Conservation (phyloP, 345 rosid genomes). For the Citrus inodora region DNA sequence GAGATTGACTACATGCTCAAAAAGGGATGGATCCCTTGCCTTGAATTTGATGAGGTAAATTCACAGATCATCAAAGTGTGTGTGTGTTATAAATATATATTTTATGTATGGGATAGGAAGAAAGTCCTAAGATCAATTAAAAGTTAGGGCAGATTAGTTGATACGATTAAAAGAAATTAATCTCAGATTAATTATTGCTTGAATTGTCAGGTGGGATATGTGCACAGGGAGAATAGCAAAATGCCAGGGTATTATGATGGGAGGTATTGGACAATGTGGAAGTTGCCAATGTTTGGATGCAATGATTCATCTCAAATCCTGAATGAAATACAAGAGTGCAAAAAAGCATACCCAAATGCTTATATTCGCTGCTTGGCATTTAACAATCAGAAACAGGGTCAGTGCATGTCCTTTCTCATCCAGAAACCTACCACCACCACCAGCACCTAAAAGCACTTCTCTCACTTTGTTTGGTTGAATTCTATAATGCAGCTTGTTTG, state of each 20-base stretch:
- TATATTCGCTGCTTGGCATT: constrained; percentile 56
- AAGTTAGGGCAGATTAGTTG: not conserved
- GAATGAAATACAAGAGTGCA: constrained; percentile 45
- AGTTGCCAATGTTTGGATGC: constrained; percentile 80
- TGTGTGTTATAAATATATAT: too few relatives aligned
- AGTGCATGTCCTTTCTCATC: constrained; percentile 67
- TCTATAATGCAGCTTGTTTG: not conserved
- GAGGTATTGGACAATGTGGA: constrained; percentile 76
- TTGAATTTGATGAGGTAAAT: constrained; percentile 67
- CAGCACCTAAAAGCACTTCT: not conserved
- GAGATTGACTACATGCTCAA: constrained; percentile 62
- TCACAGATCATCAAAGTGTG: not conserved
- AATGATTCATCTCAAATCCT: constrained; percentile 53
- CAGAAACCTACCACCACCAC: constrained; percentile 34
- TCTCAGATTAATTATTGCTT: not conserved
- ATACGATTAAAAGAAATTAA: not conserved
- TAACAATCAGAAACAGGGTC: constrained; percentile 43
- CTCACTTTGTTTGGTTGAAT: not conserved
- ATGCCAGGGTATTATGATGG: constrained; percentile 73
- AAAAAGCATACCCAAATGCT: constrained; percentile 45
- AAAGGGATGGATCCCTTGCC: constrained; percentile 70
- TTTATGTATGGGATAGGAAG: too few relatives aligned
- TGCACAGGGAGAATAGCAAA: constrained; percentile 45
- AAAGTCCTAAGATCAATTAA: not conserved
- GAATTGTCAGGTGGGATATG: constrained; percentile 32